Conservation (phyloP, 1,284 basidiomycete genomes). For the Rhodotorula sp. region DNA sequence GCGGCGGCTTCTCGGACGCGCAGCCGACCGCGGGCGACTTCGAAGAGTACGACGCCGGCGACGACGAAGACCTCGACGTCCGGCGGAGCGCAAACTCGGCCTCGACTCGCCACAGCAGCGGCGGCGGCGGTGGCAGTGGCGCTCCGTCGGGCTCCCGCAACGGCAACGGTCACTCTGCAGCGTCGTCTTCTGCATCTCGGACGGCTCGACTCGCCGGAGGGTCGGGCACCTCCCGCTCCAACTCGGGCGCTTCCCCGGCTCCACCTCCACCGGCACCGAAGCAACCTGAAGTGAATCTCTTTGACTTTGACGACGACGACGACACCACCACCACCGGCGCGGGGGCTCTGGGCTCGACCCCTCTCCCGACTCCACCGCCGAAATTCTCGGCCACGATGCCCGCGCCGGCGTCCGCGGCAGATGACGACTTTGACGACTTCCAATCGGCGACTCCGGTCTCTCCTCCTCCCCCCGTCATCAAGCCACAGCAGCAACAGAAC, state of each 20-base stretch:
- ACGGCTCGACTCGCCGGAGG: slow-evolving; percentile 48
- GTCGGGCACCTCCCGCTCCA: slow-evolving; percentile 35
- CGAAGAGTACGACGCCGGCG: slow-evolving; percentile 97
- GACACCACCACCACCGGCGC: slow-evolving; percentile 62
- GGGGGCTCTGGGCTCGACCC: background rate
- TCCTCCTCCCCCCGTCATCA: slow-evolving; percentile 43
- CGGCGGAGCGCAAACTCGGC: slow-evolving; percentile 22
- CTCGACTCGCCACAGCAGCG: background rate
- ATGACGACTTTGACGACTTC: slow-evolving; percentile 85
- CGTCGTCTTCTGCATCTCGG: slow-evolving; percentile 5
- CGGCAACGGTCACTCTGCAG: slow-evolving; percentile 31
- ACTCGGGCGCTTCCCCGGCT: slow-evolving; percentile 21
- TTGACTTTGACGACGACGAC: slow-evolving; percentile 76
- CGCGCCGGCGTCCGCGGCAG: slow-evolving; percentile 47
- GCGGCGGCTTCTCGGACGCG: slow-evolving; percentile 49
- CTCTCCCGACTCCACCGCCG: slow-evolving; percentile 17
- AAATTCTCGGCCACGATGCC: slow-evolving; percentile 43
- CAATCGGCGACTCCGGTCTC: slow-evolving; percentile 67
- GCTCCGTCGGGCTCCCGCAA: too few relatives aligned
- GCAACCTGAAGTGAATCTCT: slow-evolving; percentile 63
- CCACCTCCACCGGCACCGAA: slow-evolving; percentile 52
- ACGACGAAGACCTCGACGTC: slow-evolving; percentile 67
- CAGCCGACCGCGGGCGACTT: slow-evolving; percentile 52
- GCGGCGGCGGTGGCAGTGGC: too few relatives aligned
- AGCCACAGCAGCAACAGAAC: slow-evolving; percentile 30